Evolutionary conservation across 345 rosid genomes (phyloP).

Genomic region (Jatropha curcas): DNA sequence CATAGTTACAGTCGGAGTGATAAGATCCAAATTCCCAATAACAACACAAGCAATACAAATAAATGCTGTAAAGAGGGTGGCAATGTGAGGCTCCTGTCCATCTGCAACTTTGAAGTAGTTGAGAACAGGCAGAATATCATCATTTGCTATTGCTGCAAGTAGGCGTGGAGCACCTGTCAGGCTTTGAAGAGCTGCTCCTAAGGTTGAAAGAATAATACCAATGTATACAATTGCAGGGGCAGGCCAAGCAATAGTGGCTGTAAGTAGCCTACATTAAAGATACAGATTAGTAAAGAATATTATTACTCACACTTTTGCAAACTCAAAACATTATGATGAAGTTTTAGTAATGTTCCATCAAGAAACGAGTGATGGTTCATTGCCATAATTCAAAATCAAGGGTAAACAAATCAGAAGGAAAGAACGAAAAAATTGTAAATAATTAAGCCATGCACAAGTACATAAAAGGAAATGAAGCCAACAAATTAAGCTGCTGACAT

Average conservation of each 20-base stretch:
- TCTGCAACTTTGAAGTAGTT: conserved; percentile 94
- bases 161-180: conserved; percentile 96
- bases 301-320: background rate
- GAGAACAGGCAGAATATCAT: conserved; percentile 96
- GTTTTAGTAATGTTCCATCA: background rate
- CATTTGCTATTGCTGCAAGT: conserved; percentile 99
- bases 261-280: conserved; percentile 63
- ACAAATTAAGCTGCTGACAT: background rate
- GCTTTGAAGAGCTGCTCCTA: conserved; percentile 99
- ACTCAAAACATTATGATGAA: background rate
- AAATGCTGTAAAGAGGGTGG: conserved; percentile 91
- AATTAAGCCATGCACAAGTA: background rate
- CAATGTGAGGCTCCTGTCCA: conserved; percentile 79
- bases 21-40: conserved; percentile 97
- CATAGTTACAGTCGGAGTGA: conserved; percentile 96
- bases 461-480: background rate
- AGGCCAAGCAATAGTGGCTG: conserved; percentile 99
- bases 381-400: background rate
- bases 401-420: conserved; percentile 1
- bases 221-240: conserved; percentile 71
- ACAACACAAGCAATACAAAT: conserved; percentile 86
- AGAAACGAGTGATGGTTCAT: background rate
- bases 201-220: conserved; percentile 95
- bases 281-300: conserved; percentile 13
- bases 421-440: background rate